Evolutionary conservation across 148 eudicot genomes (phyloP).

Genomic region (Mesembryanthemum crystallinum): DNA sequence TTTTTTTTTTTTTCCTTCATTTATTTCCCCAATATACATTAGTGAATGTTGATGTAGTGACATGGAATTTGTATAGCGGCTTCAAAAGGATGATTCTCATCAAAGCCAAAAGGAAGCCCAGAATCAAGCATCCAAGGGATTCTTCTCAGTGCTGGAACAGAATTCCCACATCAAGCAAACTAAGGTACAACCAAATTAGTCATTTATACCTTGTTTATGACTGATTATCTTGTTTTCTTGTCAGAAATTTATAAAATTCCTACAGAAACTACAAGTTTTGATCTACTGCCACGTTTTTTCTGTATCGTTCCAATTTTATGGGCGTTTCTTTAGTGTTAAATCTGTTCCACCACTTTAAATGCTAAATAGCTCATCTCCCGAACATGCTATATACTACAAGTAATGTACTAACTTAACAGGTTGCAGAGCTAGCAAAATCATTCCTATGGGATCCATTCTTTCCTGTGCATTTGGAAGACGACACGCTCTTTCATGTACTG

Average conservation of each 20-base stretch:
- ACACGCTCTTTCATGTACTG: conserved; percentile 45
- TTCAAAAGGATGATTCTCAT: background rate
- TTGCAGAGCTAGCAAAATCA: conserved; percentile 46
- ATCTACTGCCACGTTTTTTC: background rate
- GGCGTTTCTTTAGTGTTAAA: too few species aligned
- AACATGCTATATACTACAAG: too few species aligned
- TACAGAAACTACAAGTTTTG: too few species aligned
- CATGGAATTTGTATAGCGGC: background rate
- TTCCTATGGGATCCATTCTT: conserved; percentile 50
- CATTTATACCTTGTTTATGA: background rate
- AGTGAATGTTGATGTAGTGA: background rate
- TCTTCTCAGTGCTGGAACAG: conserved; percentile 42
- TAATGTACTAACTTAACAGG: conserved; percentile 16
- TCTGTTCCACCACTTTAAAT: too few species aligned
- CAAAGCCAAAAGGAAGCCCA: conserved; percentile 4
- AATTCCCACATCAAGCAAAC: conserved; percentile 32
- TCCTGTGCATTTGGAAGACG: conserved; percentile 34
- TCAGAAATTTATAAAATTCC: too few species aligned
- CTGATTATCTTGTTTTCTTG: too few species aligned
- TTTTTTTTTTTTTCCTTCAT: background rate
- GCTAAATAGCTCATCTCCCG: too few species aligned
- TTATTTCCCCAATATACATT: background rate
- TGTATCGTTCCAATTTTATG: background rate
- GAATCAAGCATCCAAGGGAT: conserved; percentile 2
- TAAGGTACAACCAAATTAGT: conserved; percentile 29